Evolutionary conservation across 345 rosid species (phyloP).

Genomic region (Ricinus communis): DNA sequence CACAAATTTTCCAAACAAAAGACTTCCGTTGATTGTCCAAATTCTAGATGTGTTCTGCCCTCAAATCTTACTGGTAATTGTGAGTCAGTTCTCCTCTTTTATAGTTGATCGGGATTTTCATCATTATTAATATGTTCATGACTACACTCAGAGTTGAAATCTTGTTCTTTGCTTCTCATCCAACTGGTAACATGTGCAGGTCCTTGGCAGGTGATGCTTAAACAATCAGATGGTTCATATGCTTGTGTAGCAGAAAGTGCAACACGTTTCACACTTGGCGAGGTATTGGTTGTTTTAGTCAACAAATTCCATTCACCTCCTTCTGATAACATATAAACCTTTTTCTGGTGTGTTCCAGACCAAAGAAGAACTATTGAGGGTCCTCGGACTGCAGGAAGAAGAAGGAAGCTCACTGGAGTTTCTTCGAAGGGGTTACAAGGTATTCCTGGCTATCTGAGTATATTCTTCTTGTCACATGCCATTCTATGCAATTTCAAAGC

Average conservation of each 20-base stretch:
- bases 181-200: slow-evolving; percentile 44
- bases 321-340: neutral
- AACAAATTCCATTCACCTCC: slow-evolving; percentile 7
- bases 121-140: neutral
- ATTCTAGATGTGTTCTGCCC: neutral
- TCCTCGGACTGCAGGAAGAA: slow-evolving; percentile 86
- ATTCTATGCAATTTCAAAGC: neutral
- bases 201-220: slow-evolving; percentile 99
- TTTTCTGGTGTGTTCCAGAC: slow-evolving; percentile 49
- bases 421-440: slow-evolving; percentile 95
- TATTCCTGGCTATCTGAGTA: slow-evolving; percentile 11
- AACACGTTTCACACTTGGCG: slow-evolving; percentile 84
- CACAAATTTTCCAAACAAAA: neutral
- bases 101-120: neutral
- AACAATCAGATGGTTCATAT: slow-evolving; percentile 83
- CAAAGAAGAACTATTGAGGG: slow-evolving; percentile 86
- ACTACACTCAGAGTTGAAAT: neutral
- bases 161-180: neutral
- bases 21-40: neutral
- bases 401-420: slow-evolving; percentile 88
- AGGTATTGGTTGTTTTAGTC: slow-evolving; percentile 42
- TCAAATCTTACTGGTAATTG: neutral
- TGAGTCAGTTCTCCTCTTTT: neutral
- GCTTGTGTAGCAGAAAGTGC: slow-evolving; percentile 86
- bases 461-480: neutral